phyloP scores from a whole-genome alignment of 805 yeast species.

The Cyberlindnera amylophila region DNA sequence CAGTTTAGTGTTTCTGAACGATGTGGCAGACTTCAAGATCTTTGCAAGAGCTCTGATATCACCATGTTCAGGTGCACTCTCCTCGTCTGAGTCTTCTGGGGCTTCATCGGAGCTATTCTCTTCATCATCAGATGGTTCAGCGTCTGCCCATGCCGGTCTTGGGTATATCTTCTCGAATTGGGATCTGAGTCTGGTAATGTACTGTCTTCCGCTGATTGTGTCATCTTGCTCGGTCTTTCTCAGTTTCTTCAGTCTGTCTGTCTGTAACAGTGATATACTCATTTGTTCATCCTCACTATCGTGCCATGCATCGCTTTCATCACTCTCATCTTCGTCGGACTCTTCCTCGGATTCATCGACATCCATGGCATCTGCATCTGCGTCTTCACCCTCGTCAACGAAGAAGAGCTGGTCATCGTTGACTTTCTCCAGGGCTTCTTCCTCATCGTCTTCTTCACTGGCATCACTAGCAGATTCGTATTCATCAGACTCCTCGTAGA shows the following conservation, averaged over 20 bases:
- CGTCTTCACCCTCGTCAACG: conserved; percentile 44
- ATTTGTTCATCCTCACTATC: conserved; percentile 89
- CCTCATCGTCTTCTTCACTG: conserved; percentile 23
- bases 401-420: conserved; percentile 51
- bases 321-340: conserved; percentile 29
- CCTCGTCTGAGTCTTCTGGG: conserved; percentile 24
- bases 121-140: conserved; percentile 18
- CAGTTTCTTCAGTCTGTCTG: conserved; percentile 67
- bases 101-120: conserved; percentile 18
- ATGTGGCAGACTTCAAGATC: conserved; percentile 36
- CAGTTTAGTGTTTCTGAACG: conserved; percentile 34
- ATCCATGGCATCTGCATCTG: conserved; percentile 13
- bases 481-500: conserved; percentile 36
- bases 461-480: conserved; percentile 40
- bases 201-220: conserved; percentile 53
- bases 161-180: conserved; percentile 77
- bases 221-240: conserved; percentile 56
- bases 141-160: conserved; percentile 76
- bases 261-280: conserved; percentile 51
- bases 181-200: conserved; percentile 59
- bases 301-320: conserved; percentile 59
- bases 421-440: conserved; percentile 30
- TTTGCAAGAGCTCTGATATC: conserved; percentile 39
- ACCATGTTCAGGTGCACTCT: conserved; percentile 31
- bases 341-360: conserved; percentile 19